Conservation (phyloP, 768 basidiomycete species). For the Lactifluus volemus region DNA sequence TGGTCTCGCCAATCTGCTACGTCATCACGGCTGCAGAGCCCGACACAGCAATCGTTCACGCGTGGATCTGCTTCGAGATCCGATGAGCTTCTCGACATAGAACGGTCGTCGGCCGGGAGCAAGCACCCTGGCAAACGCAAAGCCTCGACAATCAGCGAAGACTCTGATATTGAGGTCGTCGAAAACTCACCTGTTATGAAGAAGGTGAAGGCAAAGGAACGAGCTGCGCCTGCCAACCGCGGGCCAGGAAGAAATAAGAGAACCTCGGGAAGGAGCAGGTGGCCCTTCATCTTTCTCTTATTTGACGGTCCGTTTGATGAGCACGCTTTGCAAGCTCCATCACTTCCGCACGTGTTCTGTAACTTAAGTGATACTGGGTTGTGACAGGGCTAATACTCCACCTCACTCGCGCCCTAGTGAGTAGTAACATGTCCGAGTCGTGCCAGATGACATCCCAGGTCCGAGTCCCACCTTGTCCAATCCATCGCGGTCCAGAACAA, state of each 20-base stretch:
- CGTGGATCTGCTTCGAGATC: conserved; percentile 27
- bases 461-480: no score
- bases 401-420: no score
- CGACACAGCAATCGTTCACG: conserved; percentile 30
- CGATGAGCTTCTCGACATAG: conserved; percentile 34
- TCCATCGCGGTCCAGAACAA: no score
- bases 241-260: conserved; percentile 21
- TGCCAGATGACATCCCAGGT: no score
- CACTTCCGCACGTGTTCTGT: neutral
- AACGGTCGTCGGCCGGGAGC: conserved; percentile 25
- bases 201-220: conserved; percentile 21
- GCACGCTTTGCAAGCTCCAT: neutral
- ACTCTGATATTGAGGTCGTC: conserved; percentile 26
- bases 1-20: conserved; percentile 30
- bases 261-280: no score
- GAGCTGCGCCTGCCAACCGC: conserved; percentile 18
- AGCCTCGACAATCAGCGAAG: conserved; percentile 26
- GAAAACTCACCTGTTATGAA: conserved; percentile 22
- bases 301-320: neutral
- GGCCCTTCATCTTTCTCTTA: neutral
- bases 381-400: neutral
- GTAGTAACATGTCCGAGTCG: no score
- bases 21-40: conserved; percentile 37
- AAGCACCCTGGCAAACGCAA: conserved; percentile 41
- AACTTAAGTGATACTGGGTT: neutral